Conservation (phyloP, 805 yeast genomes). For the Schizosaccharomyces octosporus region DNA sequence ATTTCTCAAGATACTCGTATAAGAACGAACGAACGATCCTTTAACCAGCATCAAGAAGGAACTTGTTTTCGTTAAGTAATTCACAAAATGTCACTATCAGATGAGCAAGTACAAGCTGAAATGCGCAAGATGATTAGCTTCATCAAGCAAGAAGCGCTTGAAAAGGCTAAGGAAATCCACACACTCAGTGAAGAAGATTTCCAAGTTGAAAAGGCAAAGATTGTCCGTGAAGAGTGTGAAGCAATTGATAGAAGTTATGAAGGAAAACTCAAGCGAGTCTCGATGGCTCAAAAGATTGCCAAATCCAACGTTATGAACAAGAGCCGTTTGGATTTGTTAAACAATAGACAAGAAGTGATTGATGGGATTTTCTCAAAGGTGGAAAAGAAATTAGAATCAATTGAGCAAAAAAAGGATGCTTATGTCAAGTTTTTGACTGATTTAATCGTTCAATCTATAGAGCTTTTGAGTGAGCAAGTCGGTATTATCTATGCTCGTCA, state of each 20-base stretch:
- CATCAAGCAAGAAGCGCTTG: slow-evolving; percentile 97
- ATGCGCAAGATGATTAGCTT: slow-evolving; percentile 94
- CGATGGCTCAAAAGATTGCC: slow-evolving; percentile 81
- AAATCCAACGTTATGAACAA: slow-evolving; percentile 89
- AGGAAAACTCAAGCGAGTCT: slow-evolving; percentile 67
- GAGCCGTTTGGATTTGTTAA: slow-evolving; percentile 71
- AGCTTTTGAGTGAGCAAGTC: slow-evolving; percentile 29
- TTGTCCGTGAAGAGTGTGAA: slow-evolving; percentile 78
- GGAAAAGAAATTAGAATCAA: slow-evolving; percentile 30
- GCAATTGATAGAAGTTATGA: slow-evolving; percentile 63
- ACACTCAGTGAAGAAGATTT: slow-evolving; percentile 96
- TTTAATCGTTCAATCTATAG: slow-evolving; percentile 41
- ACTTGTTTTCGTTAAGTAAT: not conserved
- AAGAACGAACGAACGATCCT: not conserved
- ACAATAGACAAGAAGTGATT: slow-evolving; percentile 63
- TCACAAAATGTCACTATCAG: not conserved
- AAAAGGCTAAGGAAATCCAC: slow-evolving; percentile 86
- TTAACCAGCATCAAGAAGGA: not conserved
- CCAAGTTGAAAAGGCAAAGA: slow-evolving; percentile 86
- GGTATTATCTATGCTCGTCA: slow-evolving; percentile 42
- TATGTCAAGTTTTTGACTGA: slow-evolving; percentile 52
- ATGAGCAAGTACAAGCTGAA: slow-evolving; percentile 49
- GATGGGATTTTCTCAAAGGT: slow-evolving; percentile 52
- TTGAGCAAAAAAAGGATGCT: slow-evolving; percentile 28
- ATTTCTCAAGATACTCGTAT: not conserved